These are phyloP conservation scores for Rhodotorula sp. DNA, from an alignment of 1,284 basidiomycete genomes.

Conservation along the genomic window DNA sequence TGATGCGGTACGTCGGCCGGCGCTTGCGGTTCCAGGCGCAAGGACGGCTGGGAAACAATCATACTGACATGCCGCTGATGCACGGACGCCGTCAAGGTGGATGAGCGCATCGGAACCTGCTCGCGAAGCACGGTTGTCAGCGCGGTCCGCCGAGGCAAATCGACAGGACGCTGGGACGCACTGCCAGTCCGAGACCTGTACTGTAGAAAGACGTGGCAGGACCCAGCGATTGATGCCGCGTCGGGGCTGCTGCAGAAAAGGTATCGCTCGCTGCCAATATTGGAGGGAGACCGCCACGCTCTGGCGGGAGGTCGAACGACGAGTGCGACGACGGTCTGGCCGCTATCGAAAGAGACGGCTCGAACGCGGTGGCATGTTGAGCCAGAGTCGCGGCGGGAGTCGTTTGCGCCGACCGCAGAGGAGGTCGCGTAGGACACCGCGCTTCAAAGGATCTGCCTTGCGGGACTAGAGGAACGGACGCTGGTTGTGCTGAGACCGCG, in stretches of 20 bases:
- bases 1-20: not conserved
- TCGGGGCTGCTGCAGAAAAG: fast-evolving
- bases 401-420: too few relatives aligned
- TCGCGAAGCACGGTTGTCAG: not conserved
- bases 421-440: not conserved
- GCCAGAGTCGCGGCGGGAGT: too few relatives aligned
- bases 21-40: not conserved
- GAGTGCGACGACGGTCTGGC: too few relatives aligned
- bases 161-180: not conserved
- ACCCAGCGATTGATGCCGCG: not conserved
- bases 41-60: not conserved
- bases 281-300: not conserved
- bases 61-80: too few relatives aligned
- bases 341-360: too few relatives aligned
- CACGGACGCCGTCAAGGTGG: not conserved
- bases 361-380: too few relatives aligned
- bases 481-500: too few relatives aligned
- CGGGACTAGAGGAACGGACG: too few relatives aligned
- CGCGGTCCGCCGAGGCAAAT: not conserved
- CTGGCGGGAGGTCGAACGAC: not conserved
- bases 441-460: not conserved
- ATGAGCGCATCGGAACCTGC: not conserved
- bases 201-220: slow-evolving; percentile 1
- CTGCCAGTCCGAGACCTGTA: not conserved
- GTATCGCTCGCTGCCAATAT: not conserved